Percentiles rank a stretch among this genome's conserved stretches.
Evolutionary conservation across 345 rosid genomes (phyloP).

Genomic region (Pseudoturritis turrita): DNA sequence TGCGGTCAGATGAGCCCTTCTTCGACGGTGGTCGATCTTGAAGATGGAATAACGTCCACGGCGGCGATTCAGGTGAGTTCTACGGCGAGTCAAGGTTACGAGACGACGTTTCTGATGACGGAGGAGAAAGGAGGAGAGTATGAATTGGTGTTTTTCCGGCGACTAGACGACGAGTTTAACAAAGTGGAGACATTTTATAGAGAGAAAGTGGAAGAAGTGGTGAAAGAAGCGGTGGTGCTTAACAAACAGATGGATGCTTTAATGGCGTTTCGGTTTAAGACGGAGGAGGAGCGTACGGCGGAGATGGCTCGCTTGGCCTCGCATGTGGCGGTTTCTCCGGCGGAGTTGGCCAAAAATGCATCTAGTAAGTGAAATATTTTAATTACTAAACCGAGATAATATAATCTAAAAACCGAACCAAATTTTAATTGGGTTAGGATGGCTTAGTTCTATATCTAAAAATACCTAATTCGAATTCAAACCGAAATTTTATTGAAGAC

Average conservation of each 20-base stretch:
- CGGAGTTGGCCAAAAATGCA: constrained; percentile 13
- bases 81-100: constrained; percentile 27
- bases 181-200: constrained; percentile 48
- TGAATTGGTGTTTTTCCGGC: constrained; percentile 50
- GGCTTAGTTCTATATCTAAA: too few relatives aligned
- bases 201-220: constrained; percentile 49
- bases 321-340: constrained; percentile 36
- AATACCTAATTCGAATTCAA: too few relatives aligned
- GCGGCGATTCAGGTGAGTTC: constrained; percentile 35
- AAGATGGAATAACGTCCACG: not conserved
- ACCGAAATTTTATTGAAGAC: too few relatives aligned
- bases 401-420: too few relatives aligned
- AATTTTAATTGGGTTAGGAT: too few relatives aligned
- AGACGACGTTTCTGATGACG: constrained; percentile 47
- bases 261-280: constrained; percentile 45
- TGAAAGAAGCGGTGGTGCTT: constrained; percentile 48
- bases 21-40: constrained; percentile 28
- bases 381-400: too few relatives aligned
- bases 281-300: constrained; percentile 39
- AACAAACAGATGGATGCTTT: constrained; percentile 61
- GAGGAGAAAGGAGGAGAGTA: constrained; percentile 52
- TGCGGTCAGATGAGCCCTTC: constrained; percentile 5
- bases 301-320: constrained; percentile 53
- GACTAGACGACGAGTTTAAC: constrained; percentile 63
- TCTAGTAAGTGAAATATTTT: not conserved